These are phyloP conservation scores for Talaromyces ruber DNA, from an alignment of 495 filamentous ascomycete genomes.

Conservation along the genomic window DNA sequence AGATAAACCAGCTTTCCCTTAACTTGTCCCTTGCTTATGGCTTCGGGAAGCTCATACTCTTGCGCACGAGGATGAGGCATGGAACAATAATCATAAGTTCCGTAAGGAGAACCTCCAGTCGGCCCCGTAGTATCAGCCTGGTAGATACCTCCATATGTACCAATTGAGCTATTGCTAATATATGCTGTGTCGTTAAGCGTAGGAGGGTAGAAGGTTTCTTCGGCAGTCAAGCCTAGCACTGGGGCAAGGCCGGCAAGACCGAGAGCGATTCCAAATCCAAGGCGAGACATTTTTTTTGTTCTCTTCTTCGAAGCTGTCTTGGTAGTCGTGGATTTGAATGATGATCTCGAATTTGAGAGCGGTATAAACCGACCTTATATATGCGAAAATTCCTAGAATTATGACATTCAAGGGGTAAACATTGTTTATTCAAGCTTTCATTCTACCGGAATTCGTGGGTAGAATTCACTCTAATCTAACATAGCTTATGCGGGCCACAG, in stretches of 20 bases:
- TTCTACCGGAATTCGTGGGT: neutral
- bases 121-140: slow-evolving; percentile 21
- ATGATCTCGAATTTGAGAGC: neutral
- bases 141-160: slow-evolving; percentile 33
- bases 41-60: slow-evolving; percentile 22
- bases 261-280: neutral
- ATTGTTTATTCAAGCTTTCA: neutral
- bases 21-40: slow-evolving; percentile 19
- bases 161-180: slow-evolving; percentile 30
- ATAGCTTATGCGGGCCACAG: neutral
- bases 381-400: neutral
- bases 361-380: neutral
- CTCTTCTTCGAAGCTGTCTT: neutral
- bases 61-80: slow-evolving; percentile 37
- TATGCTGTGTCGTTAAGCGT: slow-evolving; percentile 27
- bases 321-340: neutral
- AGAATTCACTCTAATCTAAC: neutral
- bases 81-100: slow-evolving; percentile 32
- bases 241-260: neutral
- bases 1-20: slow-evolving; percentile 28
- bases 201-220: slow-evolving; percentile 31
- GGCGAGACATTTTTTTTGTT: neutral
- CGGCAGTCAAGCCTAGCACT: slow-evolving; percentile 8
- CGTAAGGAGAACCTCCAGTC: slow-evolving; percentile 14
- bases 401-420: neutral